Evolutionary conservation across 371 early-diverging fungal genomes (phyloP).

Genomic region (Circinella umbellata): DNA sequence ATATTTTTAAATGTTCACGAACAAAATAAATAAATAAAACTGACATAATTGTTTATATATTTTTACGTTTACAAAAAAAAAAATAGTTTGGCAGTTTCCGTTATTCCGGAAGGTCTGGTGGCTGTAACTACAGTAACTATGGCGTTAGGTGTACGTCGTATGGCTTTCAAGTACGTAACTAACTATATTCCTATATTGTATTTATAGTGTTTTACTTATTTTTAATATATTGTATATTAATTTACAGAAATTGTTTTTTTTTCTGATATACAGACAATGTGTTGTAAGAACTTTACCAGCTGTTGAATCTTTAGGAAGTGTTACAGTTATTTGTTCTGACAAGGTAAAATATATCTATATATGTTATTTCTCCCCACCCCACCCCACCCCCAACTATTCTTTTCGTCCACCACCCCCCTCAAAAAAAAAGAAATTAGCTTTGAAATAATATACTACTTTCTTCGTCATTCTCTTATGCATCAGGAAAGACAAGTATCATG

Average conservation of each 20-base stretch:
- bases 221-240: neutral
- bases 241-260: slow-evolving; percentile 14
- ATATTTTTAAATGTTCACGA: too few species aligned
- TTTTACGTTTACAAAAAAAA: neutral
- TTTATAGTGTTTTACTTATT: neutral
- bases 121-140: slow-evolving; percentile 93
- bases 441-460: too few species aligned
- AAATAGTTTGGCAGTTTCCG: slow-evolving; percentile 77
- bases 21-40: too few species aligned
- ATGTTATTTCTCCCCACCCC: too few species aligned
- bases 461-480: neutral
- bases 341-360: slow-evolving; percentile 71
- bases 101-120: slow-evolving; percentile 96
- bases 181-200: neutral
- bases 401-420: too few species aligned
- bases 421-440: too few species aligned
- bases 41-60: too few species aligned
- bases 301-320: slow-evolving; percentile 91
- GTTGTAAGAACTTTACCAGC: slow-evolving; percentile 89
- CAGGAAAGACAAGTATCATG: too few species aligned
- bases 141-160: slow-evolving; percentile 90
- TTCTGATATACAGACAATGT: slow-evolving; percentile 32
- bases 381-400: too few species aligned
- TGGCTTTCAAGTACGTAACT: slow-evolving; percentile 79
- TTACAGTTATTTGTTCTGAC: slow-evolving; percentile 94